These are phyloP conservation scores for Jacaranda mimosifolia DNA, from an alignment of 257 asterid genomes.

Conservation along the genomic window DNA sequence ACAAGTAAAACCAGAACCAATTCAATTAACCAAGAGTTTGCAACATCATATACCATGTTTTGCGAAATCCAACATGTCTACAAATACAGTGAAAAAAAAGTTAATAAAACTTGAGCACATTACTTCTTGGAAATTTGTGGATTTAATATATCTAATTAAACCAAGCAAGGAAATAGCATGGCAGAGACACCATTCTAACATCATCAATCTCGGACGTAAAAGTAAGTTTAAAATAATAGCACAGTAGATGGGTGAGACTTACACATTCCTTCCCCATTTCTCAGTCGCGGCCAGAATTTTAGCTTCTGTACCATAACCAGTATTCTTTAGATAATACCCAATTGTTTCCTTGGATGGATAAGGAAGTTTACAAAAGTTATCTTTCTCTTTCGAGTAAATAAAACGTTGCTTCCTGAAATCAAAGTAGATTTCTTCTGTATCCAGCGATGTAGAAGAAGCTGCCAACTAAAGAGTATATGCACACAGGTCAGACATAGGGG, in stretches of 20 bases:
- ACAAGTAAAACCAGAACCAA: constrained; percentile 19
- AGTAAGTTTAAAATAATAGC: constrained; percentile 18
- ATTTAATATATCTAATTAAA: not conserved
- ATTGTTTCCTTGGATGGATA: constrained; percentile 94
- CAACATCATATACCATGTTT: constrained; percentile 5
- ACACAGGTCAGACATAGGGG: constrained; percentile 35
- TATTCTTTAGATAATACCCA: constrained; percentile 83
- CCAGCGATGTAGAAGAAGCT: constrained; percentile 64
- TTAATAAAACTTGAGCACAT: constrained; percentile 19
- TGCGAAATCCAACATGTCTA: constrained; percentile 3
- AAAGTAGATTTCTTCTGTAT: constrained; percentile 82
- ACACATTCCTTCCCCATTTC: constrained; percentile 99
- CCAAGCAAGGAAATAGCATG: constrained; percentile 14
- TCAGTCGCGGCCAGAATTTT: constrained; percentile 78
- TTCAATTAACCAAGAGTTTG: constrained; percentile 1
- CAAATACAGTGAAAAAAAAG: not conserved
- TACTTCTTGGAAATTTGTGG: not conserved
- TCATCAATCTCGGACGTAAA: constrained; percentile 29
- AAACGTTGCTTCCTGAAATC: constrained; percentile 96
- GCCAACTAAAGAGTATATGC: constrained; percentile 60
- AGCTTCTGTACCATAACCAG: constrained; percentile 97
- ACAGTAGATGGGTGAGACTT: constrained; percentile 49
- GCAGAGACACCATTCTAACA: constrained; percentile 21
- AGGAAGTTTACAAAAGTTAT: constrained; percentile 79
- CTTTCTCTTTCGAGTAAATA: constrained; percentile 77